A percentile compares a stretch with the other conserved stretches of the same genome.
phyloP scores from a whole-genome alignment of 768 basidiomycete species.

The Scleroderma citrinum region DNA sequence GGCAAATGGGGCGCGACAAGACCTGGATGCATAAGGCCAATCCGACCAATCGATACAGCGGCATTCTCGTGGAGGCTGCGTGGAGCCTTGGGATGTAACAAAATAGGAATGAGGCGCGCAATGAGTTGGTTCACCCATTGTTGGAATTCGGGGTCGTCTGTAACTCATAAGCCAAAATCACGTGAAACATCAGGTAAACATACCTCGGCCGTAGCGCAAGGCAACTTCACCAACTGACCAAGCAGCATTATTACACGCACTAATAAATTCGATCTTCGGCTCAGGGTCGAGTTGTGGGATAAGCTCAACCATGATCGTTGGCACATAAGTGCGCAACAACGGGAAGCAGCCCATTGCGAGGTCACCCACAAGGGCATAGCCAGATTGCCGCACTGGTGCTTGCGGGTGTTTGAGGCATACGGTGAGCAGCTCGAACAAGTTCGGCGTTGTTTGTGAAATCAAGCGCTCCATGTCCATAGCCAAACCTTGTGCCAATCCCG shows the following conservation, averaged over 20 bases:
- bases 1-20: conserved; percentile 85
- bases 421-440: conserved; percentile 73
- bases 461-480: conserved; percentile 70
- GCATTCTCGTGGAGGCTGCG: conserved; percentile 96
- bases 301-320: conserved; percentile 85
- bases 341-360: conserved; percentile 94
- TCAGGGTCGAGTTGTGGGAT: conserved; percentile 88
- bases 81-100: conserved; percentile 88
- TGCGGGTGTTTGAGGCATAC: conserved; percentile 94
- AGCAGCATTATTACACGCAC: conserved; percentile 97
- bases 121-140: conserved; percentile 89
- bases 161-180: conserved; percentile 4
- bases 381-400: conserved; percentile 91
- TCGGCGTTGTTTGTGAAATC: conserved; percentile 66
- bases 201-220: conserved; percentile 80
- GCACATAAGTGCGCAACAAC: conserved; percentile 78
- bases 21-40: conserved; percentile 87
- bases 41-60: conserved; percentile 94
- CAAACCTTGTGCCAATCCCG: conserved; percentile 92
- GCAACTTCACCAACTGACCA: conserved; percentile 99
- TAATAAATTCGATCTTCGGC: conserved; percentile 90
- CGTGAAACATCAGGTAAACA: conserved; percentile 1
- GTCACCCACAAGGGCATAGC: conserved; percentile 97
- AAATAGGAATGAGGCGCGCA: conserved; percentile 84
- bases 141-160: conserved; percentile 82